A percentile compares a stretch with the other conserved stretches of the same genome.
Evolutionary conservation across 2,329 filamentous ascomycete species (phyloP).

Genomic region (Botryotinia calthae): DNA sequence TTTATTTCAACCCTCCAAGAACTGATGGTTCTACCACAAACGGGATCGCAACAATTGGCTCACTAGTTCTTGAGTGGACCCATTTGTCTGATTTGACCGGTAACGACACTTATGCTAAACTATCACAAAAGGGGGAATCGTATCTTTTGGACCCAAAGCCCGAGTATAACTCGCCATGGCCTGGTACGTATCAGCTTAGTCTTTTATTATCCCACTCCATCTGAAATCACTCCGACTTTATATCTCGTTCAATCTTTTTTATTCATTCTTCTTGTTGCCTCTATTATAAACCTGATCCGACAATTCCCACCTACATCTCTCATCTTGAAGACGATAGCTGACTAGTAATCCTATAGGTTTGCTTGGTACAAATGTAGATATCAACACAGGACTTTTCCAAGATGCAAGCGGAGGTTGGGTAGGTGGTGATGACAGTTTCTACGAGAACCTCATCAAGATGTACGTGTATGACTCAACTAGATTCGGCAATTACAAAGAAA

Average conservation of each 20-base stretch:
- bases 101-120: conserved; percentile 60
- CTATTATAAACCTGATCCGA: no score
- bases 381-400: conserved; percentile 63
- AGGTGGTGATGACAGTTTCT: conserved; percentile 76
- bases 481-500: conserved; percentile 65
- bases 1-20: conserved; percentile 57
- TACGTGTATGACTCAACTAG: conserved; percentile 70
- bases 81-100: conserved; percentile 73
- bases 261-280: not conserved
- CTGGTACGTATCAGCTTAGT: conserved; percentile 42
- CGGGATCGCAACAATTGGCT: conserved; percentile 73
- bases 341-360: conserved; percentile 46
- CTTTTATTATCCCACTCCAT: not conserved
- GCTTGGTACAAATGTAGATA: conserved; percentile 64
- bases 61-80: conserved; percentile 81
- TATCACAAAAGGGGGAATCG: conserved; percentile 65
- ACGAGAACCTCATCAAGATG: conserved; percentile 92
- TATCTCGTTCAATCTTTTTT: not conserved
- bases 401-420: conserved; percentile 72
- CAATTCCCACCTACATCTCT: not conserved
- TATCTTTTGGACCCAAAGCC: conserved; percentile 69
- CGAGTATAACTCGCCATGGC: conserved; percentile 64
- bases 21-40: conserved; percentile 56
- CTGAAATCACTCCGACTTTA: not conserved
- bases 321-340: not conserved